phyloP scores from a whole-genome alignment of 371 early-diverging fungal species.

The Funneliformis caledonium region DNA sequence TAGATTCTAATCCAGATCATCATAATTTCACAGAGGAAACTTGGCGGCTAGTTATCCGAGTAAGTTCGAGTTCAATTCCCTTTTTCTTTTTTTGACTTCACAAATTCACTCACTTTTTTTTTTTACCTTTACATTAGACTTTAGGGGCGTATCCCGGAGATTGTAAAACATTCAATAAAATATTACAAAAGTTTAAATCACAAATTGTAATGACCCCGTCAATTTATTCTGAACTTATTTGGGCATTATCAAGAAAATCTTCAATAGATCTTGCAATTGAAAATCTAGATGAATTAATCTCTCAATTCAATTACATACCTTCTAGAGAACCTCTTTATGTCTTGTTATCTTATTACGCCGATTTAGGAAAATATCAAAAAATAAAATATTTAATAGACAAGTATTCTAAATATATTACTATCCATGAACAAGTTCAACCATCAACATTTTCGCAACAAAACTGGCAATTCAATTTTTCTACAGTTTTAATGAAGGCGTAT shows the following conservation, averaged over 20 bases:
- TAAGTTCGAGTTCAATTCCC: neutral
- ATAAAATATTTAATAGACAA: neutral
- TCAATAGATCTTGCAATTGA: neutral
- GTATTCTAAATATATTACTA: neutral
- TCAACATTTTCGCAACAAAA: neutral
- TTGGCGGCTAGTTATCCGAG: conserved; percentile 32
- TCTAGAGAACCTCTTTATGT: conserved; percentile 19
- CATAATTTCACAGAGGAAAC: conserved; percentile 20
- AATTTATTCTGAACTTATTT: conserved; percentile 17
- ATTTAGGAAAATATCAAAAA: neutral
- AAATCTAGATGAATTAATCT: conserved; percentile 5
- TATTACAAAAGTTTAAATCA: neutral
- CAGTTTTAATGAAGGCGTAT: conserved; percentile 24
- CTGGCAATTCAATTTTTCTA: conserved; percentile 9
- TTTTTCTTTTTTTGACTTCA: neutral
- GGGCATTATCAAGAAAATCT: conserved; percentile 33
- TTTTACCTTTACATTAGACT: neutral
- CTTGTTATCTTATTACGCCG: conserved; percentile 10
- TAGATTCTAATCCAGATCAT: neutral
- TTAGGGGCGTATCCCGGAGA: neutral
- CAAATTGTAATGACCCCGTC: neutral
- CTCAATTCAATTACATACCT: neutral
- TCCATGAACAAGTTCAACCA: neutral
- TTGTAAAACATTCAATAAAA: neutral
- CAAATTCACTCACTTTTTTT: neutral